Evolutionary conservation across 306 rosid species (phyloP).

Genomic region (Medicago arabica): DNA sequence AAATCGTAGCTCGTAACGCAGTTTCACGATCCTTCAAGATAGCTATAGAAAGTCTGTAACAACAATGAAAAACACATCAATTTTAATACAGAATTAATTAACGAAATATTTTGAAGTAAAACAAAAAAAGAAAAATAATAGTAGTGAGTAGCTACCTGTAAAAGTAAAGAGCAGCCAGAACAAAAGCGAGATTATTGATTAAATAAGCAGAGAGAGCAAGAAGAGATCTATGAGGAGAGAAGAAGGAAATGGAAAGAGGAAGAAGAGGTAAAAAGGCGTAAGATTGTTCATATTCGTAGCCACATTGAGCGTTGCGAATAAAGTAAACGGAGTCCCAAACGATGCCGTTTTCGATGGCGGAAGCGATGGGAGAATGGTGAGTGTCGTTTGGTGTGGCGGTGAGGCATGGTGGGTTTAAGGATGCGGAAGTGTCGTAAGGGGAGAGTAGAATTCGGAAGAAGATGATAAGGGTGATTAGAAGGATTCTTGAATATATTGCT

Average conservation of each 20-base stretch:
- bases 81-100: background rate
- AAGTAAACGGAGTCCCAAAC: constrained; percentile 93
- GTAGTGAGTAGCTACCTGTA: constrained; percentile 49
- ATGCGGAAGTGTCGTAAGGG: constrained; percentile 92
- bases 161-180: constrained; percentile 68
- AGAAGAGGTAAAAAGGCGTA: constrained; percentile 91
- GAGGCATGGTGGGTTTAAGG: constrained; percentile 64
- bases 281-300: constrained; percentile 90
- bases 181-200: constrained; percentile 71
- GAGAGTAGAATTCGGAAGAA: constrained; percentile 59
- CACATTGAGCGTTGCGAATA: constrained; percentile 75
- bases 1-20: constrained; percentile 75
- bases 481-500: constrained; percentile 65
- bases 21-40: constrained; percentile 68
- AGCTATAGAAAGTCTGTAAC: constrained; percentile 65
- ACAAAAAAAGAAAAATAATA: background rate
- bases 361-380: constrained; percentile 18
- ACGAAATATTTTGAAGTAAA: background rate
- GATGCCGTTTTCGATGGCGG: constrained; percentile 66
- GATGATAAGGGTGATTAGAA: constrained; percentile 57
- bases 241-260: constrained; percentile 61
- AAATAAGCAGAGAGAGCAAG: constrained; percentile 69
- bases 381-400: constrained; percentile 15
- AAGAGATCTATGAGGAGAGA: constrained; percentile 66
- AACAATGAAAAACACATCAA: background rate